Evolutionary conservation across 352 stramenopile species (phyloP).

Genomic region (Phytophthora syringae): DNA sequence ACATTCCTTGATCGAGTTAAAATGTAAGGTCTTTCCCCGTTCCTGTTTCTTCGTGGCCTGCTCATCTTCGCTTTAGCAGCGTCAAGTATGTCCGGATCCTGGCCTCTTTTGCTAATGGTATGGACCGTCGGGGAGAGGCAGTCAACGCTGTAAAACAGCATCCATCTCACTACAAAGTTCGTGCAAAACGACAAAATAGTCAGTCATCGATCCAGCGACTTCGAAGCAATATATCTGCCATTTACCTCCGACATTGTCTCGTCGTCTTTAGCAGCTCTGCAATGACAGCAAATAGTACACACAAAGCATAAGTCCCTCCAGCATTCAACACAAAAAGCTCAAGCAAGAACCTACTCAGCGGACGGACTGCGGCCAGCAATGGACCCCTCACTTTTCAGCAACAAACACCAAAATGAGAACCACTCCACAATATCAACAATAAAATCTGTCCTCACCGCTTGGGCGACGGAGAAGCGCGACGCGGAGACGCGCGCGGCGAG

Average conservation of each 20-base stretch:
- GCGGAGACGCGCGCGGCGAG: constrained; percentile 20
- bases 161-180: constrained; percentile 32
- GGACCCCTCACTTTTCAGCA: constrained; percentile 10
- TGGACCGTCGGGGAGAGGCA: constrained; percentile 9
- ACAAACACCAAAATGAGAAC: constrained; percentile 1
- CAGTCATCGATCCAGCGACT: not conserved
- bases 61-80: constrained; percentile 21
- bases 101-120: not conserved
- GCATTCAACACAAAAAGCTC: not conserved
- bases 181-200: not conserved
- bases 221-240: not conserved
- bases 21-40: constrained; percentile 44
- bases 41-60: constrained; percentile 28
- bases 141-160: constrained; percentile 9
- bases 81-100: constrained; percentile 11
- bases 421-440: not conserved
- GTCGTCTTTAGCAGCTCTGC: constrained; percentile 15
- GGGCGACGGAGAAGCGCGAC: constrained; percentile 26
- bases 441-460: constrained; percentile 20
- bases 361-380: constrained; percentile 24
- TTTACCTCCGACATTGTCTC: constrained; percentile 34
- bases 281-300: constrained; percentile 1
- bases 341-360: constrained; percentile 21
- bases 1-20: constrained; percentile 63
- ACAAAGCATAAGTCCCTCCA: not conserved